phyloP scores from a whole-genome alignment of 177 flowering plant genomes.

The Vitis hybrid region DNA sequence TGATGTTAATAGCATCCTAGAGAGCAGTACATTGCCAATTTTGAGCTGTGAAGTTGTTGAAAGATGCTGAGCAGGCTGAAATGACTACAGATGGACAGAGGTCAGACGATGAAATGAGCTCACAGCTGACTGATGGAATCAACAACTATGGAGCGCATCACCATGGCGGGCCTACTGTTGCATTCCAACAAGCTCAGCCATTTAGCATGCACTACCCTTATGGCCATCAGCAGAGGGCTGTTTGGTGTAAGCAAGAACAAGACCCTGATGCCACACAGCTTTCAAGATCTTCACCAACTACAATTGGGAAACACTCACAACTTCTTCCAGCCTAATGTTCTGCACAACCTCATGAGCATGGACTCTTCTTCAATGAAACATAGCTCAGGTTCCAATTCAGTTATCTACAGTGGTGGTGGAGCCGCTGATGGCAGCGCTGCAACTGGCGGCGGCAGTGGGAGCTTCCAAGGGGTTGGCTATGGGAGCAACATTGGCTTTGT shows the following conservation, averaged over 20 bases:
- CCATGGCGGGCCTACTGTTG: constrained; percentile 55
- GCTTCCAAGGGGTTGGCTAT: constrained; percentile 25
- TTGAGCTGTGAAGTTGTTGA: constrained; percentile 83
- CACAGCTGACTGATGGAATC: constrained; percentile 39
- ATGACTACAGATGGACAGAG: constrained; percentile 30
- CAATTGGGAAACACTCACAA: constrained; percentile 57
- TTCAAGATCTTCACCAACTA: constrained; percentile 40
- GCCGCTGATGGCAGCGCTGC: constrained; percentile 11
- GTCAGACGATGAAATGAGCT: constrained; percentile 23
- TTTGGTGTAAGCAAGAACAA: constrained; percentile 74
- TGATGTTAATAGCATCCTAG: constrained; percentile 80
- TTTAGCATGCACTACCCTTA: constrained; percentile 44
- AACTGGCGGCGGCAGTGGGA: constrained; percentile 4
- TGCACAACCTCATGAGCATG: constrained; percentile 56
- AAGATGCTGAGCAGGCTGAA: constrained; percentile 67
- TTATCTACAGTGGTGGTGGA: constrained; percentile 32
- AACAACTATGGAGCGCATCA: constrained; percentile 24
- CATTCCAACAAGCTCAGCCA: constrained; percentile 63
- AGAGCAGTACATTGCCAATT: constrained; percentile 76
- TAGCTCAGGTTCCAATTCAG: constrained; percentile 52
- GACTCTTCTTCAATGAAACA: constrained; percentile 67
- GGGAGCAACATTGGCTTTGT: constrained; percentile 25
- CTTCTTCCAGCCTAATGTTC: constrained; percentile 51
- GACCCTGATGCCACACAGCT: constrained; percentile 23
- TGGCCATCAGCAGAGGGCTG: constrained; percentile 23